Base-by-base conservation (phyloP, 2,329 filamentous ascomycete species). In the Verticillium klebahnii region DNA sequence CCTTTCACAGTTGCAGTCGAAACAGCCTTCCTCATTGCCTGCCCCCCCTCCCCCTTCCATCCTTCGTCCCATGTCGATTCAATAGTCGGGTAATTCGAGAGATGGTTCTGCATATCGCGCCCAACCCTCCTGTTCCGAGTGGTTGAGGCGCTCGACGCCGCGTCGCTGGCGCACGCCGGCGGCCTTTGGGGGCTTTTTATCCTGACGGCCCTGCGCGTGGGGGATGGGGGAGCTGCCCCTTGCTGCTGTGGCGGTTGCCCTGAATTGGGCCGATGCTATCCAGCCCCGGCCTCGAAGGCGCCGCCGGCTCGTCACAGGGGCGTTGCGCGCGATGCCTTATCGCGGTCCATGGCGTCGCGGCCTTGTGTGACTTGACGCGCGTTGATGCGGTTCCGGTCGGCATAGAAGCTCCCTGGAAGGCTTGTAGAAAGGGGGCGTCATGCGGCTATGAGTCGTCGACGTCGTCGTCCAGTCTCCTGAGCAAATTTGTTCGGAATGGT, bases 41-140 rank as follows among this genome's bases (percentile, higher is more conserved):
- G 19, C n/a, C 17, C 45, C 19, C 45, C 45, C 11, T 25, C 17
- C 37, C 37, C 37, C 37, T 15, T 19, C 19, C 45, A 12, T 23
- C 45, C 34, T 12, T 52, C 45, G 23, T 52, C 45, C 45, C 45
- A 52, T 52, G 45, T 52, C 45, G 45, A 52, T 52, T 52, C 45
- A 52, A 52, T 52, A 52, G 45, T 52, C 45, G 45, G 45, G 19
- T 25, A 29, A 52, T 52, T 52, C n/a, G 19, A 52, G 8, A 52
- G 45, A 52, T 52, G 45, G 39, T 39, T 25, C 55, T 58, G 39
- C 57, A 58, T 39, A 58, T 40, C 25, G 56, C 56, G 57, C 14
- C 23, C 37, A n/a, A 58, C 37, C 57, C 23, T 58, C 57, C 14
- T 31, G 57, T 58, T 40, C 57, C 57, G 57, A 58, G 37, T 58